Conservation (phyloP, 306 rosid genomes). For the Quercus dentata region DNA sequence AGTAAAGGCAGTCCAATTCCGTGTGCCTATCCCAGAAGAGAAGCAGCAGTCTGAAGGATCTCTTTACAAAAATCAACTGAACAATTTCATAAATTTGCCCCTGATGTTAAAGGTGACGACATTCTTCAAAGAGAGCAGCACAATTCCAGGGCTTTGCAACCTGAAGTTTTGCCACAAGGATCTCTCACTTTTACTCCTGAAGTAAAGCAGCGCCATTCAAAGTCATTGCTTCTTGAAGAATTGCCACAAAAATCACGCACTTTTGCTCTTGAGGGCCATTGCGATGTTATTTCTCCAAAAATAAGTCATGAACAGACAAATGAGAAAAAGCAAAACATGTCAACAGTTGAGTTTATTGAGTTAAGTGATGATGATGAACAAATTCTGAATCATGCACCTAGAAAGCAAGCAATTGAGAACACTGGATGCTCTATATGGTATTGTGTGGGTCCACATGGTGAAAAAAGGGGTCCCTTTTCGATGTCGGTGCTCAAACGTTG, state of each 20-base stretch:
- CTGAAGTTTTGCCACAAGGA: slow-evolving; percentile 5
- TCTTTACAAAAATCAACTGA: slow-evolving; percentile 4
- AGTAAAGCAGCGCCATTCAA: too few relatives aligned
- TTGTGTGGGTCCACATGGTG: slow-evolving; percentile 46
- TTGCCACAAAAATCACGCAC: background rate
- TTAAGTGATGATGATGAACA: slow-evolving; percentile 16
- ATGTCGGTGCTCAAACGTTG: slow-evolving; percentile 48
- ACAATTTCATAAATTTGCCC: background rate
- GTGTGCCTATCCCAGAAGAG: background rate
- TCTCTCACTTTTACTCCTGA: background rate
- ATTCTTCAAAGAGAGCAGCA: slow-evolving; percentile 13
- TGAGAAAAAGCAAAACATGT: slow-evolving; percentile 18
- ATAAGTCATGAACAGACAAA: slow-evolving; percentile 3
- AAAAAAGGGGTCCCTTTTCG: slow-evolving; percentile 47
- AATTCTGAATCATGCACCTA: slow-evolving; percentile 1
- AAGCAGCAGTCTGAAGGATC: background rate
- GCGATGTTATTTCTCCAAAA: background rate
- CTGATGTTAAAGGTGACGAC: slow-evolving; percentile 14
- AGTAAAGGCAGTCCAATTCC: slow-evolving; percentile 11
- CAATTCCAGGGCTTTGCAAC: slow-evolving; percentile 1
- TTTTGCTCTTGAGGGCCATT: background rate
- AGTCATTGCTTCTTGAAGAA: background rate
- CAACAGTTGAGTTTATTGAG: slow-evolving; percentile 8
- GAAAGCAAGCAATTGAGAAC: slow-evolving; percentile 24
- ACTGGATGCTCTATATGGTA: slow-evolving; percentile 35